Conservation (phyloP, 1,284 basidiomycete genomes). For the Leccinum olivaceoglutinosum region DNA sequence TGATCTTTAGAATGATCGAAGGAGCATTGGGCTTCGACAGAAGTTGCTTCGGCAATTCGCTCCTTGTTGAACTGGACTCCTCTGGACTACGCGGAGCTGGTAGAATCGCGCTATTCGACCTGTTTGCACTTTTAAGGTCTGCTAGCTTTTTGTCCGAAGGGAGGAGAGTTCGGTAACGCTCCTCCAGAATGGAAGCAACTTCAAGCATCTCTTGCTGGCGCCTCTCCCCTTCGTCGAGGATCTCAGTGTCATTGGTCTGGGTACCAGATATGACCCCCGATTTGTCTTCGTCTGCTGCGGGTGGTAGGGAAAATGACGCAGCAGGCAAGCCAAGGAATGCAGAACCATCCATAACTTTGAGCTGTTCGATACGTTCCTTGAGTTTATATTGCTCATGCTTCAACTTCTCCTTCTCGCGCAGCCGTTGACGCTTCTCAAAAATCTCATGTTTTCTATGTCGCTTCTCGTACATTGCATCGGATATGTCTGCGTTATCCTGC, state of each 20-base stretch:
- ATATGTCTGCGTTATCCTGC: conserved; percentile 60
- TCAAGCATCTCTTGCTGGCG: conserved; percentile 66
- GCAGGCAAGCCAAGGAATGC: conserved; percentile 63
- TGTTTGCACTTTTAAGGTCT: conserved; percentile 22
- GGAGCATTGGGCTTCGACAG: conserved; percentile 20
- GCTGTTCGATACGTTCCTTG: conserved; percentile 81
- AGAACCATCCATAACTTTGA: conserved; percentile 65
- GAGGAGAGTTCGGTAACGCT: conserved; percentile 63
- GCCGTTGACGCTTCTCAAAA: conserved; percentile 79
- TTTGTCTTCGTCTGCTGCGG: conserved; percentile 25
- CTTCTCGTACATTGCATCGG: conserved; percentile 80
- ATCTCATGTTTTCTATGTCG: conserved; percentile 84
- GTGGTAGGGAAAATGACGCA: conserved; percentile 43
- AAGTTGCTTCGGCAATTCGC: conserved; percentile 9
- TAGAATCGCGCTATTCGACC: conserved; percentile 10
- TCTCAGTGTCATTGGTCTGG: conserved; percentile 37
- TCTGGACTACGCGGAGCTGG: conserved; percentile 12
- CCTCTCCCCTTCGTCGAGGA: conserved; percentile 59
- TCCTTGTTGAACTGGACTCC: conserved; percentile 11
- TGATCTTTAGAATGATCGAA: conserved; percentile 29
- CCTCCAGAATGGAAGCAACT: conserved; percentile 57
- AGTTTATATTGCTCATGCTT: conserved; percentile 89
- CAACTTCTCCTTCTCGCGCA: conserved; percentile 87
- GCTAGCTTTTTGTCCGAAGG: conserved; percentile 51
- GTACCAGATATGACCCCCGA: conserved; percentile 30